Evolutionary conservation across 2,329 filamentous ascomycete genomes (phyloP), one percentile per base, ranked within the genome.

Genomic region (Stemphylium vesicarium): DNA sequence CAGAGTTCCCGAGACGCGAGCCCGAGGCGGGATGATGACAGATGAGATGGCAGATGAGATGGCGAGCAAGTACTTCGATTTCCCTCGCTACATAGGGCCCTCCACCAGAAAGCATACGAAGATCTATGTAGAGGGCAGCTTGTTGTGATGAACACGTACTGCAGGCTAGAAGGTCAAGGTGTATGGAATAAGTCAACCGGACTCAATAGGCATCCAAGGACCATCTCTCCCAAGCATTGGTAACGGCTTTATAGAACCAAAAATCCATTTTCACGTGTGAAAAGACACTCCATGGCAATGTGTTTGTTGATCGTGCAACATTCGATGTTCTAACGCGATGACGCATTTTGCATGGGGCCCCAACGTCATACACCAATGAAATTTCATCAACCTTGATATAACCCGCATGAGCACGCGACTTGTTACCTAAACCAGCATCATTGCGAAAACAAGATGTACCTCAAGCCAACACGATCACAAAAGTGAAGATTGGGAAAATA

Each of bases 311-410:
- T 26, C 16, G 32, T 15, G n/a, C n/a, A 45, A 36, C 20, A 16
- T 29, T 7, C n/a, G 13, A 16, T 36, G 32, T 45, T 45, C 7
- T 20, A 36, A 6, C 36, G 22, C 16, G 37, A 53, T 53, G 50
- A 53, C 50, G 50, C 43, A 46, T 35, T 39, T 48, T 48, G 38
- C 50, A 48, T 47, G 43, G 37, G 43, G 37, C 50, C 37, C 37
- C 37, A 31, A 48, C 50, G 50, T 53, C 50, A 53, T 53, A 22
- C 43, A 13, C 31, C 31, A 32, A 46, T 33, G 43, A 18, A 48
- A 33, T 31, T 48, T 41, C 22, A 26, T n/a, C 22, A 29, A 24
- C 50, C 37, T 32, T 46, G 31, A 36, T 16, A 26, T 22, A 18
- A 15, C 32, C 33, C n/a, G 26, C 20, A 45, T 26, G 9, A 31